A percentile compares a stretch with the other conserved stretches of the same genome.
Evolutionary conservation across 1,284 basidiomycete genomes (phyloP).

Genomic region (Ceratobasidium sp.): DNA sequence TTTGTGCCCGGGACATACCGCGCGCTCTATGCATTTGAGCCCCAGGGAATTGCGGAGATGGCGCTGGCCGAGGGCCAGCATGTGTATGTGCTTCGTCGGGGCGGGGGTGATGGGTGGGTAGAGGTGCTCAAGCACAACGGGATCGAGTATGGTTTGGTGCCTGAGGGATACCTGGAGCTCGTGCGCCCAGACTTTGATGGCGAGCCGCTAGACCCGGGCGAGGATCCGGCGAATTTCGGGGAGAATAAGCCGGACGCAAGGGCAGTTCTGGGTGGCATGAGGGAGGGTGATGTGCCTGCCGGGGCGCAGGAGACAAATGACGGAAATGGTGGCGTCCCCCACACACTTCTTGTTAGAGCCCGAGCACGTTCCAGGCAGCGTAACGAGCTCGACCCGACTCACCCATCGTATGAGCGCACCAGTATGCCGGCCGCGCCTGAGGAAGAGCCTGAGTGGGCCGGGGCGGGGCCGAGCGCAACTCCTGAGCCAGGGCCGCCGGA

Average conservation of each 20-base stretch:
- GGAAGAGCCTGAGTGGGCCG: conserved; percentile 62
- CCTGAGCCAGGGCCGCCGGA: conserved; percentile 67
- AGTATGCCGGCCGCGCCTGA: conserved; percentile 59
- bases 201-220: neutral
- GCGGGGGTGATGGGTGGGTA: conserved; percentile 78
- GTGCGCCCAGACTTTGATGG: conserved; percentile 50
- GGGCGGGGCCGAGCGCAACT: conserved; percentile 63
- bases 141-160: conserved; percentile 67
- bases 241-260: neutral
- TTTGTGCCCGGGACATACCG: conserved; percentile 74
- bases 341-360: conserved; percentile 80
- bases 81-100: conserved; percentile 71
- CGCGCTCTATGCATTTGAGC: conserved; percentile 74
- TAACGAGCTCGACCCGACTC: conserved; percentile 61
- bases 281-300: neutral
- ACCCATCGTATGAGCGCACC: conserved; percentile 55
- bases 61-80: conserved; percentile 74
- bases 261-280: neutral
- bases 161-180: conserved; percentile 72
- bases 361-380: conserved; percentile 69
- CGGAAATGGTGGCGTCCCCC: conserved; percentile 71
- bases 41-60: conserved; percentile 82
- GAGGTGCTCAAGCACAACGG: conserved; percentile 61
- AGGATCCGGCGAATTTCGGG: neutral
- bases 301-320: conserved; percentile 53